Evolutionary conservation across 2,329 filamentous ascomycete species (phyloP).

Genomic region (Neonectria magnoliae): DNA sequence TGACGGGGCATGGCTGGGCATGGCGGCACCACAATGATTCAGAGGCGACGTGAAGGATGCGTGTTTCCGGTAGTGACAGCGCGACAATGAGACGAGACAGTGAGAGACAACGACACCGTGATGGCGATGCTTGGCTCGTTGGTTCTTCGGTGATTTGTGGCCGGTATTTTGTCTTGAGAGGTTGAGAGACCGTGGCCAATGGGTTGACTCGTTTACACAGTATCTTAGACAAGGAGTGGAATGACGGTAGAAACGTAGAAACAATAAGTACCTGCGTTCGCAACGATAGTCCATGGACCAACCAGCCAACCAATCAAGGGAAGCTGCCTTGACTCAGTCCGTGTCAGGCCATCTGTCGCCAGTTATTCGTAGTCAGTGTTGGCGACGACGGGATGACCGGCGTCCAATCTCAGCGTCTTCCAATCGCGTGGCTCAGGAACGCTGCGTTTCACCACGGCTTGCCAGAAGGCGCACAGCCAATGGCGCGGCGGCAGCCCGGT

Average conservation of each 20-base stretch:
- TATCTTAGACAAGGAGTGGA: not conserved
- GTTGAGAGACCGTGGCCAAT: not conserved
- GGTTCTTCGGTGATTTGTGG: not conserved
- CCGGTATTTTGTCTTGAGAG: not conserved
- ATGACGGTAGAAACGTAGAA: not conserved
- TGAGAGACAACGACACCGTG: not conserved
- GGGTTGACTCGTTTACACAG: not conserved
- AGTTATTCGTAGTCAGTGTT: not conserved
- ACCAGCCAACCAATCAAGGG: not conserved
- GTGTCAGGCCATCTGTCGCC: slow-evolving; percentile 2
- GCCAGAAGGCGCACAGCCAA: slow-evolving; percentile 1
- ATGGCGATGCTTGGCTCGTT: not conserved
- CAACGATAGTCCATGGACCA: not conserved
- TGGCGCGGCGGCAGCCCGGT: not conserved
- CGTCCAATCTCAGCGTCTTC: slow-evolving; percentile 13
- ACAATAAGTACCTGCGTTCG: not conserved
- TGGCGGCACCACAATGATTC: slow-evolving; percentile 16
- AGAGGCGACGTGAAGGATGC: slow-evolving; percentile 11
- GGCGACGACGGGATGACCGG: slow-evolving; percentile 10
- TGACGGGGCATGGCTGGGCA: slow-evolving; percentile 5
- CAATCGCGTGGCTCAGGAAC: slow-evolving; percentile 18
- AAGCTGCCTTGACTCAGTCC: not conserved
- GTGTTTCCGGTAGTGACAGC: not conserved
- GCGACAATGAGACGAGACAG: not conserved
- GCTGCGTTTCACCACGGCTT: slow-evolving; percentile 8